A percentile compares a stretch with the other conserved stretches of the same genome.
phyloP scores from a whole-genome alignment of 495 filamentous ascomycete genomes.

The Penicillium daleae region DNA sequence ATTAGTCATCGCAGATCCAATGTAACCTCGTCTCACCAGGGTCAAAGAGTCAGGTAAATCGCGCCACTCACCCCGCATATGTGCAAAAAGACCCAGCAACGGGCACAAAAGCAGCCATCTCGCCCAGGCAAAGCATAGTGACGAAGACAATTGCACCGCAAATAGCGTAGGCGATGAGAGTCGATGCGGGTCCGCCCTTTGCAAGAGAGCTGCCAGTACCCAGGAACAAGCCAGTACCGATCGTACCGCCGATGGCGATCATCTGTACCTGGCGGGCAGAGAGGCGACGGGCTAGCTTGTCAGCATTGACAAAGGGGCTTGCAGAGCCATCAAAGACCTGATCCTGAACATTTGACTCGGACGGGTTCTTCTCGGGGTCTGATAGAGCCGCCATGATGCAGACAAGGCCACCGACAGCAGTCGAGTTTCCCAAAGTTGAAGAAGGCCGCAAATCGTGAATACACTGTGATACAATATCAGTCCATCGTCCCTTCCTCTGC shows the following conservation, averaged over 20 bases:
- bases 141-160: conserved; percentile 53
- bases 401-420: not conserved
- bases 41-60: not conserved
- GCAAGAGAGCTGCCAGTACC: conserved; percentile 62
- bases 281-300: conserved; percentile 39
- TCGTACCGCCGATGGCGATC: conserved; percentile 66
- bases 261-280: conserved; percentile 62
- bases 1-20: conserved; percentile 6
- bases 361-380: conserved; percentile 14
- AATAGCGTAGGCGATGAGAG: conserved; percentile 58
- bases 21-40: conserved; percentile 3
- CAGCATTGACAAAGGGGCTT: conserved; percentile 15
- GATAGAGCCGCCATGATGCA: conserved; percentile 6
- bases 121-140: conserved; percentile 54
- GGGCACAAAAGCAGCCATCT: conserved; percentile 56
- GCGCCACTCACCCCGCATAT: conserved; percentile 49
- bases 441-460: not conserved
- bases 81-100: conserved; percentile 57
- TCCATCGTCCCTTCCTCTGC: not conserved
- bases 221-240: conserved; percentile 68
- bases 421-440: not conserved
- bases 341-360: conserved; percentile 13
- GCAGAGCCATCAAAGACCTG: conserved; percentile 11
- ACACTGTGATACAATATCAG: not conserved
- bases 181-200: conserved; percentile 64